These are phyloP conservation scores for Rhynchosporium graminicola DNA, from an alignment of 2,329 filamentous ascomycete species.

Conservation along the genomic window DNA sequence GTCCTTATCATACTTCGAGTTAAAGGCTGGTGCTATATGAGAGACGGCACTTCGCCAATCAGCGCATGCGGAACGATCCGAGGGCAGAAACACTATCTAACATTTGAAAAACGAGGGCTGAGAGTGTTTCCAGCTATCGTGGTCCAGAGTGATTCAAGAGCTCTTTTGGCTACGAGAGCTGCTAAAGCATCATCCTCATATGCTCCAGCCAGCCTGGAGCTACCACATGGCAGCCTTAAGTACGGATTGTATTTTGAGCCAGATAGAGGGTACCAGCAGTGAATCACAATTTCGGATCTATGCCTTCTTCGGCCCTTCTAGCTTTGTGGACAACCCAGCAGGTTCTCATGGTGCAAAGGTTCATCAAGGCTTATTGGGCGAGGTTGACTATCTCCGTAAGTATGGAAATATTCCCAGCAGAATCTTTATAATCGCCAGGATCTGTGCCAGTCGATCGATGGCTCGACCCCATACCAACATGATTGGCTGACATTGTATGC, in stretches of 20 bases:
- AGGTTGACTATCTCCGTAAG: background rate
- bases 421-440: background rate
- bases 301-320: constrained; percentile 25
- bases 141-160: background rate
- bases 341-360: background rate
- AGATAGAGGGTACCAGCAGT: background rate
- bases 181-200: background rate
- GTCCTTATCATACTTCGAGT: too few species aligned
- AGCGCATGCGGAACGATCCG: too few species aligned
- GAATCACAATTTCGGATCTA: background rate
- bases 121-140: background rate
- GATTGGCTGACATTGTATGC: background rate
- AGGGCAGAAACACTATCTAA: too few species aligned
- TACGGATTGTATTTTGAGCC: background rate
- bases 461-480: constrained; percentile 2
- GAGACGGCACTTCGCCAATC: too few species aligned
- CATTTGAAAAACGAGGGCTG: background rate
- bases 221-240: background rate
- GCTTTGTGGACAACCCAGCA: constrained; percentile 7
- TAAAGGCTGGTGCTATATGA: too few species aligned
- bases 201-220: background rate
- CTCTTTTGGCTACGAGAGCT: background rate
- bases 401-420: background rate
- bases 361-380: background rate
- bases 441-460: constrained; percentile 1